Evolutionary conservation across 225 moss, liverwort and hornwort species (phyloP), one percentile per base, ranked within the genome.

Genomic region (Sphagnum tenellum): DNA sequence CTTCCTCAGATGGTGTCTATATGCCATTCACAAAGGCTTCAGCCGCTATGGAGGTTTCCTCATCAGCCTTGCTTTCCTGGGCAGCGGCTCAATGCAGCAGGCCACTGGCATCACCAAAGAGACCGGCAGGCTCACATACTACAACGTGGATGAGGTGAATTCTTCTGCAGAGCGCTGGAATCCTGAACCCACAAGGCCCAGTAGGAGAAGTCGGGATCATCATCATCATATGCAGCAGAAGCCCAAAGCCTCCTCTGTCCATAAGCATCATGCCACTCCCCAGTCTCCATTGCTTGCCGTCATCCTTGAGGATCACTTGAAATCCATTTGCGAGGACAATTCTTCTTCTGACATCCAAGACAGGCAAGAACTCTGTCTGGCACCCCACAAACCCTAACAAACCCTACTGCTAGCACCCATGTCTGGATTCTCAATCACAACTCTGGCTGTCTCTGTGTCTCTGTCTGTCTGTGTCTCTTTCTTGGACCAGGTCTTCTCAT

Each of bases 41-140:
- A 1, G 29, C 29, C 29, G 29, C 1, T 29, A 29, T 29, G 29
- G 57, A 62, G 72, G 10, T 47, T 80, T 29, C 29, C 29, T 29
- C 29, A 45, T 70, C 62, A 5, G 79, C 80, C 68, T 68, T 72
- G 48, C 65, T 83, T 3, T 57, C 80, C 66, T 80, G 80, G 29
- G 76, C 79, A 61, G 74, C 74, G 64, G 74, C 65, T n/a, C 79
- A 66, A 5, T 59, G 75, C 48, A 57, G 80, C 58, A 66, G 79
- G 44, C 72, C 74, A 11, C 56, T 83, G 12, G 63, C 70, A 46
- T 64, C 68, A 50, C 57, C 73, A 1, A 63, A 49, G 44, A 58
- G 58, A 4, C 58, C 64, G 69, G 48, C 52, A 45, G 49, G 60
- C 11, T 12, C 59, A 49, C 44, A 62, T 49, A 53, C 53, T 53